Percentiles rank a stretch among this genome's conserved stretches.
Conservation (phyloP, 345 rosid species). For the Sisymbrium altissimum region DNA sequence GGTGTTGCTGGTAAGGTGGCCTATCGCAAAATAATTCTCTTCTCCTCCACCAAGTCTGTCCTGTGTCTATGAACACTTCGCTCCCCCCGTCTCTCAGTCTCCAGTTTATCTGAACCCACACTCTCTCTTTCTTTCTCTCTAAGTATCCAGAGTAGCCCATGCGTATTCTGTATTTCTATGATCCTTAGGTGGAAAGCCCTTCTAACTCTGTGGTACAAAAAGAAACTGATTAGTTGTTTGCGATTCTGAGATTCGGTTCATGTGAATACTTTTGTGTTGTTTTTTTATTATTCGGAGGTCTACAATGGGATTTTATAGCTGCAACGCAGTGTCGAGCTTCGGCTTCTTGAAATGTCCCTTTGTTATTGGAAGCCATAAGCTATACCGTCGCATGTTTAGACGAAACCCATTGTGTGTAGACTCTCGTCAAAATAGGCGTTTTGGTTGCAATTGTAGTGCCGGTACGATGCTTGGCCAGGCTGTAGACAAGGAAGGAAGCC, state of each 20-base stretch:
- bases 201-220: background rate
- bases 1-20: background rate
- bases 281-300: background rate
- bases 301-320: conserved; percentile 32
- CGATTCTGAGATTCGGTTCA: background rate
- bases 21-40: background rate
- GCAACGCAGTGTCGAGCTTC: conserved; percentile 26
- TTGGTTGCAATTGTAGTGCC: conserved; percentile 21
- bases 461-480: conserved; percentile 2
- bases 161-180: background rate
- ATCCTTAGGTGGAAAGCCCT: background rate
- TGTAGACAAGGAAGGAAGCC: conserved; percentile 25
- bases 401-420: conserved; percentile 11
- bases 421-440: background rate
- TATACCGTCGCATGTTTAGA: conserved; percentile 10
- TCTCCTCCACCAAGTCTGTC: background rate
- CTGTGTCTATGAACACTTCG: background rate
- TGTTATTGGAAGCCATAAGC: conserved; percentile 14
- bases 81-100: background rate
- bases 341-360: conserved; percentile 14
- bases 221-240: too few relatives aligned
- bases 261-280: background rate
- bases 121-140: too few relatives aligned
- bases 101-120: background rate
- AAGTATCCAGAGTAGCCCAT: background rate